Evolutionary conservation across 371 early-diverging fungal genomes (phyloP), one percentile per base, ranked within the genome.

Genomic region (Blakeslea trispora): DNA sequence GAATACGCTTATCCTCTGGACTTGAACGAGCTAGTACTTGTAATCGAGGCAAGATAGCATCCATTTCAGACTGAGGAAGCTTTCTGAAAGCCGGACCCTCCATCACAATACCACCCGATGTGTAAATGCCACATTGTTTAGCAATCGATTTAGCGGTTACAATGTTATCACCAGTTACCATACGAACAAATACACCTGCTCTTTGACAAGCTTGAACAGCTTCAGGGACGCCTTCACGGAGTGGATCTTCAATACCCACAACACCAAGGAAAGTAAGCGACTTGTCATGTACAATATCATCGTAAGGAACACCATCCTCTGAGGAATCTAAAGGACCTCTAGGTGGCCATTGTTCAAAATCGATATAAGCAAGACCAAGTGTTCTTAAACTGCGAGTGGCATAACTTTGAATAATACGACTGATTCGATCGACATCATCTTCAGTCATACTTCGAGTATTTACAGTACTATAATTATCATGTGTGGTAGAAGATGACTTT

Each of bases 161-260:
- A 40, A 88, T 22, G 56, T 87, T 85, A 66, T 90, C 91, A 51
- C 91, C 91, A 19, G 91, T 90, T 5, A 92, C 89, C 91, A 91
- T 92, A 13, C 88, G 82, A 31, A 92, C 87, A 57, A 79, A 64
- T 10, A 91, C 86, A 51, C 92, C 91, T 34, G 91, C 92, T 24
- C 75, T 68, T 60, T 82, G 79, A 58, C 85, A 88, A 10, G 64
- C 66, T 31, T 58, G 47, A 8, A 89, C 85, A 40, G 87, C 83
- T 51, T 88, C 85, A 22, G 73, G 64, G 5, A 90, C 88, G 53
- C 84, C 84, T n/a, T 71, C 71, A 56, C 91, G 77, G 5, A 88
- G 71, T 13, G 86, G 88, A 72, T 90, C 91, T 64, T 86, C 84
- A 40, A 91, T 82, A 63, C 86, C 86, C 28, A 87, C 74, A 18